A percentile compares a stretch with the other conserved stretches of the same genome.
These are phyloP conservation scores for Wickerhamiella bombiphila DNA, from an alignment of 805 yeast genomes.

Conservation along the genomic window DNA sequence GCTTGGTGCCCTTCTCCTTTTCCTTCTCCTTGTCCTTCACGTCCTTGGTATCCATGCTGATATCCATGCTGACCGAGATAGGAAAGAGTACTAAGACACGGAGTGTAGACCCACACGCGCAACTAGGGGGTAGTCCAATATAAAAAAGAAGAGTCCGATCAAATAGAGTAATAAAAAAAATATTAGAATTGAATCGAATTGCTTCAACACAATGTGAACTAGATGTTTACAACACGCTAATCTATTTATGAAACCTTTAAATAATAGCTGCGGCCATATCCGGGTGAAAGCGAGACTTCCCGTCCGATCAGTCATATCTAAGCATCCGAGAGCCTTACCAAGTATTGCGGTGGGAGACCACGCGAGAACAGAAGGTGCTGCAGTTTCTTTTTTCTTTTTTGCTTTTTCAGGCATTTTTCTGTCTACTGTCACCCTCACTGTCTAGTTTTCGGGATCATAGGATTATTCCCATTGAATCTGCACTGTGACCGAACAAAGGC, in stretches of 20 bases:
- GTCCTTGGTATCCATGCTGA: neutral
- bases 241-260: neutral
- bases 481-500: too few relatives aligned
- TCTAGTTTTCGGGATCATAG: too few relatives aligned
- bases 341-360: constrained; percentile 9
- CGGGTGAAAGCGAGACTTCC: constrained; percentile 2
- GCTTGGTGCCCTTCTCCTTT: constrained; percentile 4
- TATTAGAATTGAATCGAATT: too few relatives aligned
- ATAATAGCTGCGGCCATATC: constrained; percentile 1
- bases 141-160: neutral
- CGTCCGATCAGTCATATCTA: constrained; percentile 3
- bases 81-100: neutral
- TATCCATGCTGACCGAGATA: neutral
- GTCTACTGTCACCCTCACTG: too few relatives aligned
- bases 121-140: neutral
- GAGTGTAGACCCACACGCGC: neutral
- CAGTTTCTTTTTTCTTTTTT: constrained; percentile 3
- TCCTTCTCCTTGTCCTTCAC: neutral
- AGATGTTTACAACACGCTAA: neutral
- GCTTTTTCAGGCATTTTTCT: too few relatives aligned
- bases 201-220: neutral
- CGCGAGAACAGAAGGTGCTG: constrained; percentile 9
- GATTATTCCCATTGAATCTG: too few relatives aligned
- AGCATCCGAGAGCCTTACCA: constrained; percentile 6
- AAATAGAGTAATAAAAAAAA: neutral